Base-by-base conservation (phyloP, 75 land plant species). In the Pinus tabuliformis region DNA sequence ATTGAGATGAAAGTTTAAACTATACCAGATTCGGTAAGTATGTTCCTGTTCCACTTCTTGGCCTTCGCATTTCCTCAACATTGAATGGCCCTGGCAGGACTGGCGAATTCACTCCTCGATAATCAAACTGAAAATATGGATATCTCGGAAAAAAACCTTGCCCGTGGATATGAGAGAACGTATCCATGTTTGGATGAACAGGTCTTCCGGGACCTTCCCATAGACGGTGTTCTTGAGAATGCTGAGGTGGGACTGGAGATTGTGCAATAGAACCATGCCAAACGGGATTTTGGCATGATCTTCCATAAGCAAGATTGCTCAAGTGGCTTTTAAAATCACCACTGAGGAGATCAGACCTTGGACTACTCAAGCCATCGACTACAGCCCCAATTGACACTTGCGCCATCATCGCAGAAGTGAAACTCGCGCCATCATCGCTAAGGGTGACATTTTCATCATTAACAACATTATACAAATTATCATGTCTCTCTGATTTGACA, bases 131-230 rank as follows among this genome's bases (percentile, higher is more conserved):
- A 37, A 16, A 42, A 65, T 33, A 42, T 65, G 45, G 70, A 65
- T 65, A 9, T 33, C 45, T 65, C 3, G 70, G 37, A 36, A 65
- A 21, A 65, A 65, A 0, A 18, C 70, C 45, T 36, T 17, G 45
- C 18, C 70, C 70, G 8, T 37, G 70, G 7, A 36, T 36, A 6
- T 37, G 3, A 65, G 2, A 33, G 28, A 42, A 42, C 39, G 36
- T 37, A 65, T 1, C 6, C 21, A 37, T 65, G 70, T 65, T 33
- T 2, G 70, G n/a, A 65, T 37, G 70, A 12, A 37, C 21, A 37
- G 59, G 80, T 77, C 65, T 77, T 30, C 83, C 76, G 42, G 58
- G 81, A 73, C 76, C 76, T 61, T 82, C 81, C 80, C 81, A 82
- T 15, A 42, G 63, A 3, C 20, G 33, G 39, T 70, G 52, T 8